Evolutionary conservation across 352 stramenopile species (phyloP).

Genomic region (Phytophthora gonapodyides): DNA sequence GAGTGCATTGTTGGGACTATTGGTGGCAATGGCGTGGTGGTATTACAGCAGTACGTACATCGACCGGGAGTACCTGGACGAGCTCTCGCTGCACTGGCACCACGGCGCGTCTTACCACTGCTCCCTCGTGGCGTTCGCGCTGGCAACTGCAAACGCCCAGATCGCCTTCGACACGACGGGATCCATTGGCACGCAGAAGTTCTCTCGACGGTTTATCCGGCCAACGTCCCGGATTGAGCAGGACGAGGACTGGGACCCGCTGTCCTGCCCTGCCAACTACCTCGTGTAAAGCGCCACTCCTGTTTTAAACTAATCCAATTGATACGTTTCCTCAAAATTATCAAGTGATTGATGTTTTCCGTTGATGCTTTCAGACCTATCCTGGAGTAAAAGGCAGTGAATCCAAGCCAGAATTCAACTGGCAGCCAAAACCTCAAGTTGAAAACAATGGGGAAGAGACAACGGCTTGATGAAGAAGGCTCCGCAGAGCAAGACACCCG

Average conservation of each 20-base stretch:
- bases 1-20: slow-evolving; percentile 37
- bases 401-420: too few species aligned
- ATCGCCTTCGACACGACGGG: slow-evolving; percentile 31
- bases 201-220: slow-evolving; percentile 24
- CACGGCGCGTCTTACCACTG: slow-evolving; percentile 52
- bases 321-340: not conserved
- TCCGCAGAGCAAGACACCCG: too few species aligned
- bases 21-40: slow-evolving; percentile 58
- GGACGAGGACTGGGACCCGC: slow-evolving; percentile 37
- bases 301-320: not conserved
- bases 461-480: too few species aligned
- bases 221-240: slow-evolving; percentile 21
- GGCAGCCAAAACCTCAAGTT: too few species aligned
- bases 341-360: not conserved
- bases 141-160: slow-evolving; percentile 32
- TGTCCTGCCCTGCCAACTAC: slow-evolving; percentile 65
- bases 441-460: too few species aligned
- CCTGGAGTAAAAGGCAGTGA: too few species aligned
- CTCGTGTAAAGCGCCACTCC: slow-evolving; percentile 30
- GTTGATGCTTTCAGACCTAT: not conserved
- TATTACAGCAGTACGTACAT: slow-evolving; percentile 58
- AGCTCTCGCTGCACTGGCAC: slow-evolving; percentile 43
- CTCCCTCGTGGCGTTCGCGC: slow-evolving; percentile 30
- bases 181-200: slow-evolving; percentile 28
- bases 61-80: slow-evolving; percentile 39